Evolutionary conservation across 495 filamentous ascomycete species (phyloP).

Genomic region (Penicillium pancosmium): DNA sequence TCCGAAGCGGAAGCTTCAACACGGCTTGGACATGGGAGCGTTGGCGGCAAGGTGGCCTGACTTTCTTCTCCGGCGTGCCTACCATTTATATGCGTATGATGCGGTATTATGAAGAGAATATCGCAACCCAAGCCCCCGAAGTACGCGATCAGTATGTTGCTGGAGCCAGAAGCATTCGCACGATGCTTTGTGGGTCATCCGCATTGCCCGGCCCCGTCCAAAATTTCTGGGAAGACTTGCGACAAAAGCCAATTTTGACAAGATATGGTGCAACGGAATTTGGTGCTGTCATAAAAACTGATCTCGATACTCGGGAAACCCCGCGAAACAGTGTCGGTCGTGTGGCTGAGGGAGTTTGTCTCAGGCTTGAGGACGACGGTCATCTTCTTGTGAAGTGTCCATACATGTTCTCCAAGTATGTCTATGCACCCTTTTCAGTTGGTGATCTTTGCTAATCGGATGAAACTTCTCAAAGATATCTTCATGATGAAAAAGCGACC

Average conservation of each 20-base stretch:
- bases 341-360: conserved; percentile 41
- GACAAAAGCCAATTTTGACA: conserved; percentile 43
- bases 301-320: conserved; percentile 34
- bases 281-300: conserved; percentile 48
- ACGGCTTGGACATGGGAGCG: conserved; percentile 53
- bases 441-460: background rate
- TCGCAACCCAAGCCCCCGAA: conserved; percentile 23
- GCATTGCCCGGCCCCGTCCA: conserved; percentile 49
- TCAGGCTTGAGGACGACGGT: conserved; percentile 39
- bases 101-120: conserved; percentile 44
- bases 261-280: conserved; percentile 54
- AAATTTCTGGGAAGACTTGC: conserved; percentile 47
- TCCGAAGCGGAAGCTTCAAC: conserved; percentile 47
- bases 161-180: conserved; percentile 42
- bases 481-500: conserved; percentile 44
- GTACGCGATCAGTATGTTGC: conserved; percentile 34
- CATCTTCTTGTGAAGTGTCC: conserved; percentile 46
- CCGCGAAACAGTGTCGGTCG: conserved; percentile 42
- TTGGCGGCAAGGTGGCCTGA: conserved; percentile 44
- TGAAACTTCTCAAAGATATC: conserved; percentile 33
- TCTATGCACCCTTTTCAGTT: background rate
- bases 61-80: conserved; percentile 53
- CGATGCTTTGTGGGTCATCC: conserved; percentile 48
- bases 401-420: conserved; percentile 46
- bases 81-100: conserved; percentile 56